A percentile compares a stretch with the other conserved stretches of the same genome.
phyloP scores from a whole-genome alignment of 73 alveolate genomes.

The Symbiodinium pilosum region DNA sequence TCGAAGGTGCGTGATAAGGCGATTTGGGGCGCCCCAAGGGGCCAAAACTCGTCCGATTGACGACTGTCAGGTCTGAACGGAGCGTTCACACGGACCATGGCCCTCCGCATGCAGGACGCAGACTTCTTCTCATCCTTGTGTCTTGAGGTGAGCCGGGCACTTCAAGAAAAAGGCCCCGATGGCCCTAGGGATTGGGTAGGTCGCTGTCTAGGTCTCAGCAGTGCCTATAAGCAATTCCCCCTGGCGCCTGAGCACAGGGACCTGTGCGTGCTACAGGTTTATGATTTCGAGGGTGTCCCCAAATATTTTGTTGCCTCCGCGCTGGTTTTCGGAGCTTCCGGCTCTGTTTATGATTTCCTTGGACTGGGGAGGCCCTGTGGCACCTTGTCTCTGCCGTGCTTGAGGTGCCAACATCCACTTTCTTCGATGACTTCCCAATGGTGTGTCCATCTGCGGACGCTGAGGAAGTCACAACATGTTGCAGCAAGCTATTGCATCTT shows the following conservation, averaged over 20 bases:
- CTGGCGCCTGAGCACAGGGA: not conserved
- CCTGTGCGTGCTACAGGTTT: not conserved
- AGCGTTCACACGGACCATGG: not conserved
- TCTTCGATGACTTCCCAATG: constrained; percentile 3
- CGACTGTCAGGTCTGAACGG: not conserved
- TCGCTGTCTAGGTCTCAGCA: not conserved
- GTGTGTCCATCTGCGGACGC: not conserved
- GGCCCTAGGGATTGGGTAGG: not conserved
- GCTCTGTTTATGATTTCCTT: not conserved
- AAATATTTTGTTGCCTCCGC: not conserved
- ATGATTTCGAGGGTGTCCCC: not conserved
- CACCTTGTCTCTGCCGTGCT: not conserved
- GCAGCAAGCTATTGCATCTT: not conserved
- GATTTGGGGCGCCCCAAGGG: not conserved
- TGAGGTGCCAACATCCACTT: not conserved
- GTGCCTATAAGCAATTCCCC: not conserved
- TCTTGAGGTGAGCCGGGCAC: not conserved
- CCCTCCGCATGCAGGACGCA: not conserved
- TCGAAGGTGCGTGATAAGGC: not conserved
- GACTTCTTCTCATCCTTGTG: not conserved
- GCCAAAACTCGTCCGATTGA: not conserved
- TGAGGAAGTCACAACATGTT: not conserved
- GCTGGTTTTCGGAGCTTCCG: not conserved
- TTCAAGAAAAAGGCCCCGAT: not conserved
- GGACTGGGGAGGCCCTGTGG: not conserved